These are phyloP conservation scores for Boechera retrofracta DNA, from an alignment of 345 rosid genomes.

Conservation along the genomic window DNA sequence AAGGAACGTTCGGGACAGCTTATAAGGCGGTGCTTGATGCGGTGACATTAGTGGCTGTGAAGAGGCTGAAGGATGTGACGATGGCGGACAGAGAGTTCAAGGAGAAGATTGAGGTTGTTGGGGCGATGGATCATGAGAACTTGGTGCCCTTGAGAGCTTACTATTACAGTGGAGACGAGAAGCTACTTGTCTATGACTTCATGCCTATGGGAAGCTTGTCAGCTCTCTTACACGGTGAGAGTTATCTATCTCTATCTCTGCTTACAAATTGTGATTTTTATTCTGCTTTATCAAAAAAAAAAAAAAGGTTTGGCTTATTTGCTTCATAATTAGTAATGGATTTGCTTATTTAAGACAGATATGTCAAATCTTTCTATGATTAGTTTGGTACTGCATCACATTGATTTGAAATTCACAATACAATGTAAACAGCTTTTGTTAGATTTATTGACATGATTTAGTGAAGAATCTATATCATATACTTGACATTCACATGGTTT, in stretches of 20 bases:
- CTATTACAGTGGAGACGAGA: constrained; percentile 91
- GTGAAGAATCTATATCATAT: background rate
- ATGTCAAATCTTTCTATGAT: constrained; percentile 5
- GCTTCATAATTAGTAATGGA: background rate
- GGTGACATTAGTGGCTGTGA: constrained; percentile 80
- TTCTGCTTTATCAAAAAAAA: no score
- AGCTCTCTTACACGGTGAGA: constrained; percentile 88
- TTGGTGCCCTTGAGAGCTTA: constrained; percentile 90
- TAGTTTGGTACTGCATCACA: background rate
- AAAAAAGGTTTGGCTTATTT: background rate
- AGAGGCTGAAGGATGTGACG: constrained; percentile 90
- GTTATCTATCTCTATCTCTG: constrained; percentile 6
- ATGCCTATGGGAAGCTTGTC: constrained; percentile 99
- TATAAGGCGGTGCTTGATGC: constrained; percentile 91
- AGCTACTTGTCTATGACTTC: constrained; percentile 94
- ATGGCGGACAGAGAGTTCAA: constrained; percentile 72
- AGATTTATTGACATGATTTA: constrained; percentile 11
- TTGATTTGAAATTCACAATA: background rate
- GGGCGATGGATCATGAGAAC: constrained; percentile 86
- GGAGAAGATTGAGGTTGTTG: constrained; percentile 87
- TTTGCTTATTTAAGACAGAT: background rate
- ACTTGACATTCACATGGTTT: constrained; percentile 5
- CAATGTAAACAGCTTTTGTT: background rate
- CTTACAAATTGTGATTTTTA: background rate
- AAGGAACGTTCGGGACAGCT: constrained; percentile 97